Conservation (phyloP, 176 grass and related monocot genomes). For the Ananas comosus region DNA sequence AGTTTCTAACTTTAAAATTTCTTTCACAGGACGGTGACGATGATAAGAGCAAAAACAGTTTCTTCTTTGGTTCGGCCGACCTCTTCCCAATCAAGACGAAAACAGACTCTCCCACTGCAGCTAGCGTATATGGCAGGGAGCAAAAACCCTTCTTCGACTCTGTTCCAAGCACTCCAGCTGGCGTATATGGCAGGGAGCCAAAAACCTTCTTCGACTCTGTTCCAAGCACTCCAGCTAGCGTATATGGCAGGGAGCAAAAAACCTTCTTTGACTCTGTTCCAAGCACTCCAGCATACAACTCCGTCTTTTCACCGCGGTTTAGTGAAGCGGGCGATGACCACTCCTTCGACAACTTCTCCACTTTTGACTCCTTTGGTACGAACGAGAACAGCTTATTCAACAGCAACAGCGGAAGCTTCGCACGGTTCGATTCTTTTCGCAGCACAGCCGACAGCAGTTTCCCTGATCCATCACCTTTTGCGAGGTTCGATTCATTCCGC, state of each 20-base stretch:
- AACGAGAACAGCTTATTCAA: conserved; percentile 35
- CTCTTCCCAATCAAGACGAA: conserved; percentile 13
- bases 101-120: conserved; percentile 51
- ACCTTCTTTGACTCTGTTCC: conserved; percentile 66
- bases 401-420: conserved; percentile 34
- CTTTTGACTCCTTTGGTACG: conserved; percentile 41
- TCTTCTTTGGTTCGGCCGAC: conserved; percentile 71
- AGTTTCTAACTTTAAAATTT: conserved; percentile 11
- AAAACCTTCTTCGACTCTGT: conserved; percentile 21
- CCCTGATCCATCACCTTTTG: conserved; percentile 22
- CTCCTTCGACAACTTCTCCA: conserved; percentile 73
- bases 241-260: conserved; percentile 46
- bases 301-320: conserved; percentile 72
- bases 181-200: conserved; percentile 24
- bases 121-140: conserved; percentile 16
- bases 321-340: conserved; percentile 77
- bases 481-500: conserved; percentile 31
- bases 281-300: conserved; percentile 79
- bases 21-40: conserved; percentile 61
- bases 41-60: conserved; percentile 49
- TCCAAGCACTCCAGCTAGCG: conserved; percentile 46
- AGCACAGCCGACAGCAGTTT: conserved; percentile 41
- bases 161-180: conserved; percentile 43
- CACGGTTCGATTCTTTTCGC: conserved; percentile 61
- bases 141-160: conserved; percentile 20